Evolutionary conservation across 495 filamentous ascomycete species (phyloP).

Genomic region (Neurospora tetraspora): DNA sequence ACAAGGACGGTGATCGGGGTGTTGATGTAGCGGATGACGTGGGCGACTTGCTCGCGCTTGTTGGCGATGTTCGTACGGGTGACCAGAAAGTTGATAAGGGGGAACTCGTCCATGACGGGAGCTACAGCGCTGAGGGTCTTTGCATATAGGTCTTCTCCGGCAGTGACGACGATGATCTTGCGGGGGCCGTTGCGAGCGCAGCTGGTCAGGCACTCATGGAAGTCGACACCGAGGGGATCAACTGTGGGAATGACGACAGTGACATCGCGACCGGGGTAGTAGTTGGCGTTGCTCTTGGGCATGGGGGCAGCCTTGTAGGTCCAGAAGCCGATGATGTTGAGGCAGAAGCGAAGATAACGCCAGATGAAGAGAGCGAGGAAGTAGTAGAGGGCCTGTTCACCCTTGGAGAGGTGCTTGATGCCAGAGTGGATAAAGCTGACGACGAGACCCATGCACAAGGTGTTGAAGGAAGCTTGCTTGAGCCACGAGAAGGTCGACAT

Average conservation of each 20-base stretch:
- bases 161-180: slow-evolving; percentile 29
- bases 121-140: slow-evolving; percentile 5
- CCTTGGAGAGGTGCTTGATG: not conserved
- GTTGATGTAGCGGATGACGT: slow-evolving; percentile 28
- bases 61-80: slow-evolving; percentile 20
- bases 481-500: not conserved
- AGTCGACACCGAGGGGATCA: slow-evolving; percentile 22
- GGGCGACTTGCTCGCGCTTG: slow-evolving; percentile 40
- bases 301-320: slow-evolving; percentile 29
- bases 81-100: slow-evolving; percentile 12
- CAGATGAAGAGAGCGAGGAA: slow-evolving; percentile 17
- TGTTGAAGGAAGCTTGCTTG: not conserved
- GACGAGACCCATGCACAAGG: not conserved
- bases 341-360: slow-evolving; percentile 38
- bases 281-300: slow-evolving; percentile 19
- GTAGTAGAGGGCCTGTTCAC: slow-evolving; percentile 5
- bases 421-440: not conserved
- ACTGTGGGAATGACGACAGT: slow-evolving; percentile 48
- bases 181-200: slow-evolving; percentile 23
- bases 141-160: slow-evolving; percentile 12
- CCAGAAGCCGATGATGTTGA: slow-evolving; percentile 37
- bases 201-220: slow-evolving; percentile 22
- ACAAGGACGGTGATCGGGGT: slow-evolving; percentile 40
- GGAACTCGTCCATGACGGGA: slow-evolving; percentile 3
- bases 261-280: slow-evolving; percentile 33